These are phyloP conservation scores for Boletellus sp. DNA, from an alignment of 1,284 basidiomycete species.

Conservation along the genomic window DNA sequence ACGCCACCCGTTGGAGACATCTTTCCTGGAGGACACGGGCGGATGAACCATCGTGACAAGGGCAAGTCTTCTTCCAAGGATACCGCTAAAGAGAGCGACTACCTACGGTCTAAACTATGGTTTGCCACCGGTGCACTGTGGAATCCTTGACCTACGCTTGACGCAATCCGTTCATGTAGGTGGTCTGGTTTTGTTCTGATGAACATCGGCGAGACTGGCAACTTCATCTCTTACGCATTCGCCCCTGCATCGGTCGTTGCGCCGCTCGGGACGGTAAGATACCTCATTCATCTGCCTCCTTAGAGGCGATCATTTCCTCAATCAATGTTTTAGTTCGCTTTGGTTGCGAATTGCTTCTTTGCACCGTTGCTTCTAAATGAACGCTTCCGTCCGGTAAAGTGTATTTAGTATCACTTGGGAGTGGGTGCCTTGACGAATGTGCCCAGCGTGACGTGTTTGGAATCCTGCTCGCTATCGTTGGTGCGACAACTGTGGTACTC, in stretches of 20 bases:
- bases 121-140: constrained; percentile 31
- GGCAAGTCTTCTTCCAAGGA: constrained; percentile 5
- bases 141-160: neutral
- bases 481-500: constrained; percentile 89
- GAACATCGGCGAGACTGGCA: constrained; percentile 87
- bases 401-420: constrained; percentile 1
- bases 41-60: constrained; percentile 5
- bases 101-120: constrained; percentile 83
- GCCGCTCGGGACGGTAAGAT: constrained; percentile 84
- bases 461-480: constrained; percentile 76
- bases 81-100: constrained; percentile 50
- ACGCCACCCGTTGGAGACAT: constrained; percentile 33
- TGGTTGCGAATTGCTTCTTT: constrained; percentile 93
- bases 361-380: constrained; percentile 86
- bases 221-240: constrained; percentile 87
- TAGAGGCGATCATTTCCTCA: neutral
- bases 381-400: constrained; percentile 62
- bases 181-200: constrained; percentile 89
- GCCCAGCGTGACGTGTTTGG: constrained; percentile 79
- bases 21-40: constrained; percentile 9
- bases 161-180: constrained; percentile 45
- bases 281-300: neutral
- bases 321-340: constrained; percentile 57
- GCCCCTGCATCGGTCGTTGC: constrained; percentile 94
- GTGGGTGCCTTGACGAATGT: constrained; percentile 13